A percentile compares a stretch with the other conserved stretches of the same genome.
Evolutionary conservation across 2,329 filamentous ascomycete species (phyloP).

Genomic region (Colletotrichum chlorophyti): DNA sequence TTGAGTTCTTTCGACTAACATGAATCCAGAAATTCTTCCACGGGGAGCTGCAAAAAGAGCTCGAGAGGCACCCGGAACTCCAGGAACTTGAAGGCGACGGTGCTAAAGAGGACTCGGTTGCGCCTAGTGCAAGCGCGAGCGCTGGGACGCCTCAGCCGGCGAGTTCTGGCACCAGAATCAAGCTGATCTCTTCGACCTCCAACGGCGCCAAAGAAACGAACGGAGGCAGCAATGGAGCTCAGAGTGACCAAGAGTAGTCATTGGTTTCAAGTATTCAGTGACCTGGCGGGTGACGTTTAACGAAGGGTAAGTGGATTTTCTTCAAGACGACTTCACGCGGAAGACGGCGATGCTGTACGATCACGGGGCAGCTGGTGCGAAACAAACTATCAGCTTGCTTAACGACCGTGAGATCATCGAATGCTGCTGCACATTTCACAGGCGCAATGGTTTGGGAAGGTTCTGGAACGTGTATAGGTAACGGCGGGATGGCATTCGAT

Average conservation of each 20-base stretch:
- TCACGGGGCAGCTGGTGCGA: background rate
- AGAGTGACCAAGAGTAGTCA: conserved; percentile 60
- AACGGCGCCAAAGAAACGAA: conserved; percentile 40
- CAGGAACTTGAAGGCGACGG: conserved; percentile 58
- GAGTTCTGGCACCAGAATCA: conserved; percentile 69
- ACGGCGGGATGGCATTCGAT: conserved; percentile 30
- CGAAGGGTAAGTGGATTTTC: conserved; percentile 7
- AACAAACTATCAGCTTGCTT: background rate
- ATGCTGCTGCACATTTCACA: conserved; percentile 23
- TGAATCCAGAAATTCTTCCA: conserved; percentile 61
- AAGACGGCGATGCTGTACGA: conserved; percentile 24
- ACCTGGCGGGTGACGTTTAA: conserved; percentile 9
- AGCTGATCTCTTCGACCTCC: conserved; percentile 61
- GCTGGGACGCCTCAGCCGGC: conserved; percentile 70
- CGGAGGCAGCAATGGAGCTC: conserved; percentile 44
- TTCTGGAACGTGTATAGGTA: conserved; percentile 31
- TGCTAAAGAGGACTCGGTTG: conserved; percentile 47
- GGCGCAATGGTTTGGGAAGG: conserved; percentile 28
- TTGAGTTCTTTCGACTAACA: conserved; percentile 42
- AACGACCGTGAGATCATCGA: conserved; percentile 8
- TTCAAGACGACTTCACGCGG: conserved; percentile 11
- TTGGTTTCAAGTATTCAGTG: conserved; percentile 15
- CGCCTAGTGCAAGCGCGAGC: conserved; percentile 57
- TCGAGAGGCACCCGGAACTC: conserved; percentile 62
- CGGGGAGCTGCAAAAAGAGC: conserved; percentile 58